Evolutionary conservation across 768 basidiomycete genomes (phyloP).

Genomic region (Suillus discolor): DNA sequence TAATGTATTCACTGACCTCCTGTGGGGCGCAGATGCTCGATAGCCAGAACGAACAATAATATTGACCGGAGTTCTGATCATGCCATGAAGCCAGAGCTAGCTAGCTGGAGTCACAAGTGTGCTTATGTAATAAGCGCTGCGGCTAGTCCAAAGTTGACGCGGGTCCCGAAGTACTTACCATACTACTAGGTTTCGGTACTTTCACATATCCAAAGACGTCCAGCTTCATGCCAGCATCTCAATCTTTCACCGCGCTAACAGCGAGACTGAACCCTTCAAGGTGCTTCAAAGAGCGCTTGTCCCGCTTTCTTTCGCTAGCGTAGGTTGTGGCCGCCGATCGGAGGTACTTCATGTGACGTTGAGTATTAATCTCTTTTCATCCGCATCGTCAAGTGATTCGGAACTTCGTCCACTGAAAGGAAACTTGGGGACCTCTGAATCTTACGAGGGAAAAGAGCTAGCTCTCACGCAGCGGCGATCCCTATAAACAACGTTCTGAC

Average conservation of each 20-base stretch:
- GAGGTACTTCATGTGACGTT: neutral
- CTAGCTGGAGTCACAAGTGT: constrained; percentile 1
- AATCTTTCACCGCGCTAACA: neutral
- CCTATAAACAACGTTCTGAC: constrained; percentile 9
- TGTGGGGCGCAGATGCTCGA: constrained; percentile 13
- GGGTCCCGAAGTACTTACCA: neutral
- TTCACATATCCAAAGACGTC: neutral
- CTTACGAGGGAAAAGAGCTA: neutral
- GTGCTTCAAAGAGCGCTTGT: neutral
- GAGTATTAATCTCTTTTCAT: constrained; percentile 1
- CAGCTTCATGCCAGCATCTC: neutral
- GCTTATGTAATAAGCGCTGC: constrained; percentile 9
- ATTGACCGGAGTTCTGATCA: constrained; percentile 27
- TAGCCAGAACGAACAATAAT: constrained; percentile 7
- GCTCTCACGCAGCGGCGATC: constrained; percentile 7
- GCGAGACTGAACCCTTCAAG: constrained; percentile 1
- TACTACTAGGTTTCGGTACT: neutral
- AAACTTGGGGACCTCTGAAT: neutral
- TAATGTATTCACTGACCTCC: constrained; percentile 9
- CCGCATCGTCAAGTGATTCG: neutral
- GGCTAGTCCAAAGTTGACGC: neutral
- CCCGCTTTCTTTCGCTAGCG: neutral
- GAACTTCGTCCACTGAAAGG: neutral
- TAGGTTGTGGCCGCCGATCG: neutral
- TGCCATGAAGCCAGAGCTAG: constrained; percentile 11